These are phyloP conservation scores for Fusarium nygamai DNA, from an alignment of 2,329 filamentous ascomycete genomes.

Conservation along the genomic window DNA sequence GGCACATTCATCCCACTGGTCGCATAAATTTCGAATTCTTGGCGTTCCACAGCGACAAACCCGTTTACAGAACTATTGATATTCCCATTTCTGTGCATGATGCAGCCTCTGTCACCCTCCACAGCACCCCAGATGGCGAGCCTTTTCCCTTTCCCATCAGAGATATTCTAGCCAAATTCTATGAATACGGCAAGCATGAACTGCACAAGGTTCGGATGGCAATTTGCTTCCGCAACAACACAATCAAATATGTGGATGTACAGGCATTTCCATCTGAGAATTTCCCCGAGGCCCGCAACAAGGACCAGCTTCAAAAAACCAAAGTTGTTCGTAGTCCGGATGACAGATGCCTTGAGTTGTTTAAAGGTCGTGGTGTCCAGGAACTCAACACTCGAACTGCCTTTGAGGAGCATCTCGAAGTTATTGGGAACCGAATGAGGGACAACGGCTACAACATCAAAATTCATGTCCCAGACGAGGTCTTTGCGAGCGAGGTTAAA, in stretches of 20 bases:
- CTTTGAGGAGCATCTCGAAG: not conserved
- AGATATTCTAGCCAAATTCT: not conserved
- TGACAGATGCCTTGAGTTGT: not conserved
- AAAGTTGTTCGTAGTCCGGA: not conserved
- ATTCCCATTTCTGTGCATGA: too few relatives aligned
- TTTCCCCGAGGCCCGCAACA: not conserved
- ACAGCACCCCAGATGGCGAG: not conserved
- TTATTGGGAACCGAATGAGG: not conserved
- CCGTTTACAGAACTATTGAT: too few relatives aligned
- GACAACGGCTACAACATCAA: not conserved
- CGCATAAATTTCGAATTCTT: too few relatives aligned
- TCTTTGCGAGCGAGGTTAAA: fast-evolving
- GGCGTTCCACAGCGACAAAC: too few relatives aligned
- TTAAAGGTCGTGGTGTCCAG: fast-evolving
- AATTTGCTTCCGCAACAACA: not conserved
- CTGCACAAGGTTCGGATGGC: not conserved
- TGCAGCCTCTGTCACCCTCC: not conserved
- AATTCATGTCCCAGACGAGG: not conserved
- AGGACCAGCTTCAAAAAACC: not conserved
- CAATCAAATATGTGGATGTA: not conserved
- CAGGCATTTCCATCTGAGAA: not conserved
- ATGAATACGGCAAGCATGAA: not conserved
- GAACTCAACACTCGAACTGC: not conserved
- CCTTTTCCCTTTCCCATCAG: not conserved
- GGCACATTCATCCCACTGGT: not conserved